Base-by-base conservation (phyloP, 371 early-diverging fungal species). In the Actinomortierella ambigua region DNA sequence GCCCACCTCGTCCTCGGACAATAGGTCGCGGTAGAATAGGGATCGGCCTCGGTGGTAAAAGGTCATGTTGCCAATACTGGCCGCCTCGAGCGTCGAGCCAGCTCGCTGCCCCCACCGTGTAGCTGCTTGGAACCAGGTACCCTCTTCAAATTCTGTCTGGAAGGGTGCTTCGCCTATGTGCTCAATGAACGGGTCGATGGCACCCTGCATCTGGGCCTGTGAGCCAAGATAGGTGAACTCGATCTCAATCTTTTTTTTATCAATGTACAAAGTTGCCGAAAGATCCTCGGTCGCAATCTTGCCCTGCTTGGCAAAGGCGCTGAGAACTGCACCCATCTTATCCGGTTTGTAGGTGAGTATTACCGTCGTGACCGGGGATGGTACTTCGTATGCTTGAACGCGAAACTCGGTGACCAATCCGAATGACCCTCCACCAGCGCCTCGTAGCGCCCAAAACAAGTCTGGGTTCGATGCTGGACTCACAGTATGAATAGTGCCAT, bases 401-500 rank as follows among this genome's bases (percentile, higher is more conserved):
- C 41, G 50, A 47, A 59, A 61, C 43, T 57, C 29, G 18, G 67
- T 63, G 18, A 80, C 69, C 23, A 81, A 61, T 13, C 79, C 82
- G 59, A 50, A 80, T 5, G 59, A 53, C 4, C 77, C 80, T 28
- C 77, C 75, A 44, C 80, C 80, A 17, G 77, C 82, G 14, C 79
- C 81, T 23, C 80, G 55, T 18, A 80, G 17, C 1, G 80, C 82
- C 75, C 75, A 81, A 40, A 75, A 81, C 42, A 81, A 43, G 57
- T 81, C 80, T 17, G 50, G n/a, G 61, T 81, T 56, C 26, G 53
- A 14, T 13, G 1, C 42, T 7, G 27, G 29, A 53, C 52, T 66
- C 27, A 57, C 69, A 15, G n/a, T 63, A 3, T 76, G 26, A 5
- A 78, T n/a, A 11, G 55, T 47, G 3, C 81, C 81, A 53, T 66